Percentiles rank a stretch among this genome's conserved stretches.
Conservation (phyloP, 1,284 basidiomycete genomes). For the Leccinum fuscescens region DNA sequence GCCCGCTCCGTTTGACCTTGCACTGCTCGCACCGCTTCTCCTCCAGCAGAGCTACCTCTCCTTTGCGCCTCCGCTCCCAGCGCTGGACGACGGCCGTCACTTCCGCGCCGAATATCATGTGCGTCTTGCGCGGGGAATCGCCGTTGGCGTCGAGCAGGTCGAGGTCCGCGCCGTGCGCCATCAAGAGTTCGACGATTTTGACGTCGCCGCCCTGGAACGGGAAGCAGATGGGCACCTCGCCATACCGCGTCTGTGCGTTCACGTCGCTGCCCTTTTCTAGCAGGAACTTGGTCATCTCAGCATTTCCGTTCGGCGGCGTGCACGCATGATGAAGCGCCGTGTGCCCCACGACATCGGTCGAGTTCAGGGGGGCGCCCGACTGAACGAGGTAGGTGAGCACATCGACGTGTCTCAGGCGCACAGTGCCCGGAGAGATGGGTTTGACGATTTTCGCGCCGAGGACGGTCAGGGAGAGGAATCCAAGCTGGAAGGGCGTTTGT, state of each 20-base stretch:
- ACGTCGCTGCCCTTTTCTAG: conserved; percentile 45
- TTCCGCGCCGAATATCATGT: conserved; percentile 40
- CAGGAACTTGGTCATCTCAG: conserved; percentile 38
- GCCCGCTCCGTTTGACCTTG: conserved; percentile 23
- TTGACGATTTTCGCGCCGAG: conserved; percentile 43
- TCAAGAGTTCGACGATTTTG: conserved; percentile 41
- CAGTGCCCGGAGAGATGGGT: background rate
- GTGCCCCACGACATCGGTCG: conserved; percentile 46
- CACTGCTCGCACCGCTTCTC: conserved; percentile 43
- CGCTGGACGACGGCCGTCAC: conserved; percentile 47
- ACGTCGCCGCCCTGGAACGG: conserved; percentile 39
- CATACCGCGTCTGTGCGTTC: conserved; percentile 47
- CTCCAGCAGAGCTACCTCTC: conserved; percentile 41
- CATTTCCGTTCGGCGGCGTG: conserved; percentile 28
- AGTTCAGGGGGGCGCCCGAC: conserved; percentile 41
- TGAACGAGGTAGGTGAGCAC: conserved; percentile 44
- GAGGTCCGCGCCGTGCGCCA: conserved; percentile 49
- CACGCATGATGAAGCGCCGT: conserved; percentile 50
- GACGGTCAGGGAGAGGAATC: conserved; percentile 45
- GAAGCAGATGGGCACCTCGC: conserved; percentile 42
- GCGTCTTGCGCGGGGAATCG: conserved; percentile 33
- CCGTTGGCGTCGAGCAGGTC: conserved; percentile 49
- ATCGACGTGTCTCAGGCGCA: conserved; percentile 33
- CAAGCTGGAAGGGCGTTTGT: conserved; percentile 47
- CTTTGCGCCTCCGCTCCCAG: conserved; percentile 47